Conservation (phyloP, 345 rosid genomes). For the Garcia nutans region DNA sequence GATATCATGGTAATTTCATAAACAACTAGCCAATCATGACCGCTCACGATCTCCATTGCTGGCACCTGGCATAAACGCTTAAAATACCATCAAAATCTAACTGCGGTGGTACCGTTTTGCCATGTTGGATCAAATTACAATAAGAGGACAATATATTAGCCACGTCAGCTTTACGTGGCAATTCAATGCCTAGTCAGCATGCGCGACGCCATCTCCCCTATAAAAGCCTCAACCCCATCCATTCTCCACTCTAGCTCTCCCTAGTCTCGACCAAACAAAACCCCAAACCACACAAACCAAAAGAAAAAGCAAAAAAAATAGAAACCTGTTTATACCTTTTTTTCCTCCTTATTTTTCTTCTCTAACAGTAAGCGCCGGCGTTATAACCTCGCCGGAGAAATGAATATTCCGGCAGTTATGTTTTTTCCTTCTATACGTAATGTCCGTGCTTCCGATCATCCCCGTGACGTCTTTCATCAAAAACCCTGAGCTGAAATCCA, state of each 20-base stretch:
- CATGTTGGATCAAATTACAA: not conserved
- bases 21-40: not conserved
- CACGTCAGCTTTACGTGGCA: slow-evolving; percentile 13
- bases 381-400: slow-evolving; percentile 45
- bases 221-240: slow-evolving; percentile 37
- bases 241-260: not conserved
- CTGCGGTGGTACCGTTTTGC: not conserved
- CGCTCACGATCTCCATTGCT: not conserved
- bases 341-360: not conserved
- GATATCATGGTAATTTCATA: not conserved
- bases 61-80: not conserved
- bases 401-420: slow-evolving; percentile 41
- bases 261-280: slow-evolving; percentile 19
- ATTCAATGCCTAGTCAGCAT: slow-evolving; percentile 39
- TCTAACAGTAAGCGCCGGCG: slow-evolving; percentile 28
- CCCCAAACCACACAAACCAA: not conserved
- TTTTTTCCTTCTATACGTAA: slow-evolving; percentile 31
- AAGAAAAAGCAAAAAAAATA: too few species aligned
- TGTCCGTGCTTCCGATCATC: slow-evolving; percentile 61
- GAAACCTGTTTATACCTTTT: not conserved
- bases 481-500: slow-evolving; percentile 5
- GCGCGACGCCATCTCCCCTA: slow-evolving; percentile 24
- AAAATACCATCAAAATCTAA: not conserved
- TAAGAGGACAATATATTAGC: slow-evolving; percentile 6
- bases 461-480: slow-evolving; percentile 66